Percentiles rank a stretch among this genome's conserved stretches.
Conservation (phyloP, 768 basidiomycete genomes). For the Harrya chromipes region DNA sequence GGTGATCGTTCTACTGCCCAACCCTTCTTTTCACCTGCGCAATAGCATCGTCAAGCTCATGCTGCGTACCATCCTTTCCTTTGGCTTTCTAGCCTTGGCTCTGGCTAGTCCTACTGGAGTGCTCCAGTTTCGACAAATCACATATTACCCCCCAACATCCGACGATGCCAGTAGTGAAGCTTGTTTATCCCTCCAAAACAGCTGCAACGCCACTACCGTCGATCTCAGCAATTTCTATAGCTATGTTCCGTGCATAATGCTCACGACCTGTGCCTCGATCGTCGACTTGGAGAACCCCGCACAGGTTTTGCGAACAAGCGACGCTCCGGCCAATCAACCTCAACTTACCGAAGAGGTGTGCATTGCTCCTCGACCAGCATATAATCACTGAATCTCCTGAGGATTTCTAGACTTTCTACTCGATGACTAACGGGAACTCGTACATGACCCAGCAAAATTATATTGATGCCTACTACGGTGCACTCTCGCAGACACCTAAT, state of each 20-base stretch:
- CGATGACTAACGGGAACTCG: conserved; percentile 18
- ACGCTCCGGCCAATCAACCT: conserved; percentile 17
- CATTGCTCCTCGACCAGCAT: background rate
- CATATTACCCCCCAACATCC: background rate
- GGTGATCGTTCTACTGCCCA: background rate
- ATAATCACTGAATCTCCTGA: background rate
- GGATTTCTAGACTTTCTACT: conserved; percentile 11
- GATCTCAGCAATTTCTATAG: conserved; percentile 19
- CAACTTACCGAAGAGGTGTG: conserved; percentile 16
- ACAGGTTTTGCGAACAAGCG: conserved; percentile 1
- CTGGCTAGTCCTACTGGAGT: background rate
- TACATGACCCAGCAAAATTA: conserved; percentile 23
- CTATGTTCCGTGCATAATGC: conserved; percentile 19
- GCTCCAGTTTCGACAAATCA: conserved; percentile 14
- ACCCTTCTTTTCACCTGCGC: background rate
- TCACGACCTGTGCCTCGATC: conserved; percentile 13
- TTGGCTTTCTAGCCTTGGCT: conserved; percentile 1
- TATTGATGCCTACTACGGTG: conserved; percentile 20
- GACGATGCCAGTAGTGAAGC: conserved; percentile 2
- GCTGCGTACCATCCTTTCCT: background rate
- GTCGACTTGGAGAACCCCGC: background rate
- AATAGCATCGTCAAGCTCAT: background rate
- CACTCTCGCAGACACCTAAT: conserved; percentile 16
- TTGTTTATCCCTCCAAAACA: conserved; percentile 18
- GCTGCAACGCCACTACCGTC: conserved; percentile 17